Evolutionary conservation across 495 filamentous ascomycete genomes (phyloP).

Genomic region (Clavariopsis aquatica): DNA sequence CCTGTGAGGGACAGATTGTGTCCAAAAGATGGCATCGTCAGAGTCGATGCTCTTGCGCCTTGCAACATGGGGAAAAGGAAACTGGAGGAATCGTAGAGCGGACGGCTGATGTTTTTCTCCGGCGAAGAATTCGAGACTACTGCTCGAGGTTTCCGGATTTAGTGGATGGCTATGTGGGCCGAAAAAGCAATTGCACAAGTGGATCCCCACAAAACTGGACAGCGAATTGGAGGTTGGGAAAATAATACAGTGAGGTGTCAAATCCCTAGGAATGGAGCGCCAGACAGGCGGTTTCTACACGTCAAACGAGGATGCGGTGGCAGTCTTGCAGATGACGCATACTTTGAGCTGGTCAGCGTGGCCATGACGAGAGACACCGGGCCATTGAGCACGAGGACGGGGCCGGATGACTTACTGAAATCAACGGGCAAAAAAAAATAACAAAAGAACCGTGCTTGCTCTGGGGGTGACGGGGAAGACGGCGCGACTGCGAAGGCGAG

Average conservation of each 20-base stretch:
- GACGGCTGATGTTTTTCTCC: background rate
- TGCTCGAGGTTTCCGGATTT: background rate
- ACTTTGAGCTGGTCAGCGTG: background rate
- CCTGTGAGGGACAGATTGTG: conserved; percentile 26
- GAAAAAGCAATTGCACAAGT: background rate
- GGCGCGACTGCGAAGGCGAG: background rate
- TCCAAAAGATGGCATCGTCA: conserved; percentile 33
- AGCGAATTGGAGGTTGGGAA: background rate
- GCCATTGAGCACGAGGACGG: too few species aligned
- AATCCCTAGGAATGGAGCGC: background rate
- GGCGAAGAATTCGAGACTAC: background rate
- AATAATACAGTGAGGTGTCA: conserved; percentile 1
- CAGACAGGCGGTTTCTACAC: background rate
- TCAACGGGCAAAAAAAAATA: background rate
- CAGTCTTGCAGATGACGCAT: background rate
- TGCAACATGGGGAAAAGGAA: conserved; percentile 30
- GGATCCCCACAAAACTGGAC: background rate
- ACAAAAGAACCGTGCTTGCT: background rate
- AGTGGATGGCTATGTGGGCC: background rate
- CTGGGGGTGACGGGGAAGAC: background rate
- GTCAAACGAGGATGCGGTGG: background rate
- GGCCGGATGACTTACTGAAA: background rate
- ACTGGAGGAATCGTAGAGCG: background rate
- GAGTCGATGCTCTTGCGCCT: conserved; percentile 25
- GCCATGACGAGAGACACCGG: background rate